phyloP scores from a whole-genome alignment of 2,329 filamentous ascomycete genomes.

The Sporothrix protearum region DNA sequence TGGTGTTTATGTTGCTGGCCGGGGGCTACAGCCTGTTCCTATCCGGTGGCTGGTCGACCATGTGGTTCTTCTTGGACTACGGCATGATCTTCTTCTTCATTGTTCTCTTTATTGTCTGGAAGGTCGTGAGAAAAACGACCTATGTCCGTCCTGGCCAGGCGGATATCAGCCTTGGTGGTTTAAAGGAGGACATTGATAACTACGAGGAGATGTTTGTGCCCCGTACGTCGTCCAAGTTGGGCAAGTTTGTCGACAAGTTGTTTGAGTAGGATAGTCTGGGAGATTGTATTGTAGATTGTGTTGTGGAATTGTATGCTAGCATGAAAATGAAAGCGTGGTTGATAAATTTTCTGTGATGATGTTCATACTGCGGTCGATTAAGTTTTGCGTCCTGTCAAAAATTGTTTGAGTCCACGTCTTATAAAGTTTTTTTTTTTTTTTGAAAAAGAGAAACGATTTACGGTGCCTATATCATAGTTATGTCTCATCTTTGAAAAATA shows the following conservation, averaged over 20 bases:
- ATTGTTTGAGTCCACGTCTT: too few relatives aligned
- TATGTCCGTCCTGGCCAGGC: conserved; percentile 27
- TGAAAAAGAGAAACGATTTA: too few relatives aligned
- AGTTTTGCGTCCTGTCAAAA: too few relatives aligned
- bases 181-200: conserved; percentile 34
- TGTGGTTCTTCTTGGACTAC: conserved; percentile 28
- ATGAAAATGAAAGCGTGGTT: not conserved
- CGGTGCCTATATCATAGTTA: too few relatives aligned
- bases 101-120: conserved; percentile 19
- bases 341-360: too few relatives aligned
- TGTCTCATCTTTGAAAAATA: too few relatives aligned
- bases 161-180: conserved; percentile 29
- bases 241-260: conserved; percentile 19
- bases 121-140: conserved; percentile 19
- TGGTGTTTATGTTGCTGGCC: conserved; percentile 22
- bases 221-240: conserved; percentile 11
- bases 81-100: conserved; percentile 26
- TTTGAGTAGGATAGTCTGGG: conserved; percentile 9
- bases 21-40: conserved; percentile 25
- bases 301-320: not conserved
- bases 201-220: conserved; percentile 37
- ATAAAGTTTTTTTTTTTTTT: too few relatives aligned
- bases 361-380: too few relatives aligned
- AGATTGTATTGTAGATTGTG: not conserved
- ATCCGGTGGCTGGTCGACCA: conserved; percentile 21